Base-by-base conservation (phyloP, 192 early-diverging fungal genomes). In the Backusella parvicylindrica region DNA sequence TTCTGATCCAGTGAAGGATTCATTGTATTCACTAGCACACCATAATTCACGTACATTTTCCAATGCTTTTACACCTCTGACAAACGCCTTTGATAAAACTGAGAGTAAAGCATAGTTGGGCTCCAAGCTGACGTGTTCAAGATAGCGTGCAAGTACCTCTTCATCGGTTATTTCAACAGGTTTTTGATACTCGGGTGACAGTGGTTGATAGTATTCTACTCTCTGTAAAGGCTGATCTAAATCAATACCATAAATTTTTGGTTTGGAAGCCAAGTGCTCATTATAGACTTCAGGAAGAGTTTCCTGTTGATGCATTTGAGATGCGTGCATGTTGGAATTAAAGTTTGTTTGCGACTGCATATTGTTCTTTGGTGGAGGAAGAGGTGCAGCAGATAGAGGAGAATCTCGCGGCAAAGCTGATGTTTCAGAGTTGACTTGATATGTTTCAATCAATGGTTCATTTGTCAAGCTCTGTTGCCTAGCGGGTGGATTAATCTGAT, bases 1-100 rank as follows among this genome's bases (percentile, higher is more conserved):
- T 50, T 81, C 79, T 50, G 76, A 31, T n/a, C 79, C 75, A 32
- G 70, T 81, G 43, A 81, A 81, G 23, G 75, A 77, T 11, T 64
- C 64, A 16, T 72, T 75, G 26, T 81, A 73, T 65, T 81, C 75
- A 66, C 33, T 63, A 9, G 75, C 63, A 53, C 56, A 71, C 47
- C 73, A 76, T 30, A 81, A 35, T 40, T 76, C 71, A 30, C 79
- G 70, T 6, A 60, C 60, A 15, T 68, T 50, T 16, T 72, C 64
- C 16, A 78, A 11, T 21, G 26, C 30, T 8, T 72, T 67, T 0
- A 78, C 77, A 32, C 67, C 30, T 6, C 18, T 35, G 16, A 73
- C 37, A 67, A 78, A 78, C 1, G 60, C 36, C 1, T 18, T 53
- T 11, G 47, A 72, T 38, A 78, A 38, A 68, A 68, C 77, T 9